Conservation (phyloP, 495 filamentous ascomycete genomes). For the Pseudevernia furfuracea region DNA sequence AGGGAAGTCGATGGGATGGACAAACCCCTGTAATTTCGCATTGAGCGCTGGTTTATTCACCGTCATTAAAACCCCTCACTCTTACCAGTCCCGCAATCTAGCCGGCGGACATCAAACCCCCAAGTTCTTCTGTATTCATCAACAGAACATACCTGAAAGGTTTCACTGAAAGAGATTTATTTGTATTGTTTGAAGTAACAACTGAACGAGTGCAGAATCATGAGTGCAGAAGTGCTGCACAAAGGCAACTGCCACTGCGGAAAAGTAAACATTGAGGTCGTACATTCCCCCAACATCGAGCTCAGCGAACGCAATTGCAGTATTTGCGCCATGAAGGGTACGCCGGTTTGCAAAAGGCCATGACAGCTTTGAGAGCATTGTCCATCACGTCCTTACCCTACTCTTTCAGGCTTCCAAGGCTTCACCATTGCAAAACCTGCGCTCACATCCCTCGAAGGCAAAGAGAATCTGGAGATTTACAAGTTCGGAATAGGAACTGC, state of each 20-base stretch:
- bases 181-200: no score
- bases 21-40: constrained; percentile 15
- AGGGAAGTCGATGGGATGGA: constrained; percentile 32
- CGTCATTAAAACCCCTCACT: neutral
- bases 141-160: no score
- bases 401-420: constrained; percentile 11
- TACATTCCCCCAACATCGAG: constrained; percentile 6
- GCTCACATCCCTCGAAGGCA: constrained; percentile 9
- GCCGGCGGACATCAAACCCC: no score
- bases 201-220: neutral
- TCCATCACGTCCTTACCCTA: neutral
- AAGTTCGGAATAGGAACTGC: constrained; percentile 17
- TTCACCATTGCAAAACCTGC: constrained; percentile 6
- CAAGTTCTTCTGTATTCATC: no score
- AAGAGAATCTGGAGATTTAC: constrained; percentile 12
- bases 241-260: constrained; percentile 17
- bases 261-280: constrained; percentile 4
- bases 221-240: constrained; percentile 7
- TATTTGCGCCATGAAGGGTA: constrained; percentile 20
- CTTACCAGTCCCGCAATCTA: neutral
- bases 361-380: no score
- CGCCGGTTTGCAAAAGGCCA: no score
- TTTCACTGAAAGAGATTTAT: no score
- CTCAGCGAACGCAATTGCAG: constrained; percentile 19
- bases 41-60: neutral